Evolutionary conservation across 495 filamentous ascomycete genomes (phyloP).

Genomic region (Aspergillus heteromorphus): DNA sequence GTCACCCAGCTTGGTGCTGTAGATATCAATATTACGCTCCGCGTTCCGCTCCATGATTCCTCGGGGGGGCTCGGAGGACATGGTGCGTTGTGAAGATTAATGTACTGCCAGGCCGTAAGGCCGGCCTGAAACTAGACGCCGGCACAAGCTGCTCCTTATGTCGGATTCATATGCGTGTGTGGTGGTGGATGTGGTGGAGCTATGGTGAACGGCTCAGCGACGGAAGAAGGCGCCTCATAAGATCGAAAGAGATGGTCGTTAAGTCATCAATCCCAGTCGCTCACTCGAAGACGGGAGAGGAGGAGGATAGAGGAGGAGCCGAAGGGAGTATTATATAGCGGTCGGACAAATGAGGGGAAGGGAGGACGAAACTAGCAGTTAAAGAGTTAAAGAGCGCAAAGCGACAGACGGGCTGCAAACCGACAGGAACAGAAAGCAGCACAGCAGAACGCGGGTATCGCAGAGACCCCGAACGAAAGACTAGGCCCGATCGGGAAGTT

Average conservation of each 20-base stretch:
- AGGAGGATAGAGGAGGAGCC: slow-evolving; percentile 28
- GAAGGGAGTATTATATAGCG: slow-evolving; percentile 29
- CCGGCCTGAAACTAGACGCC: slow-evolving; percentile 32
- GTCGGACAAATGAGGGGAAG: slow-evolving; percentile 22
- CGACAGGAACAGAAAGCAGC: slow-evolving; percentile 28
- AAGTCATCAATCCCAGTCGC: slow-evolving; percentile 30
- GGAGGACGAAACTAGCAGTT: slow-evolving; percentile 55
- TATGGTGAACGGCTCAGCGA: slow-evolving; percentile 47
- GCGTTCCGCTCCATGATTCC: slow-evolving; percentile 45
- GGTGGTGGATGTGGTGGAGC: slow-evolving; percentile 41
- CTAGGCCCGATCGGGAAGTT: slow-evolving; percentile 36
- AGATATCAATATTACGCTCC: slow-evolving; percentile 56
- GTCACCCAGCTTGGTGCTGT: slow-evolving; percentile 55
- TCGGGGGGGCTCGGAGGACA: slow-evolving; percentile 22
- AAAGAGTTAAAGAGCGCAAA: slow-evolving; percentile 33
- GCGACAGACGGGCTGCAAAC: slow-evolving; percentile 20
- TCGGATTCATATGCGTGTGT: slow-evolving; percentile 45
- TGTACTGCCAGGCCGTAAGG: slow-evolving; percentile 39
- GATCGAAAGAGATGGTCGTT: slow-evolving; percentile 24
- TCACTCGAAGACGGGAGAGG: slow-evolving; percentile 31
- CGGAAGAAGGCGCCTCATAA: slow-evolving; percentile 33
- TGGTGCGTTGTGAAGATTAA: slow-evolving; percentile 16
- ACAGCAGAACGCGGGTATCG: slow-evolving; percentile 33
- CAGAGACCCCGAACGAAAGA: slow-evolving; percentile 40
- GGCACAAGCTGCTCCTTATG: slow-evolving; percentile 24